phyloP scores from a whole-genome alignment of 306 rosid genomes.

The Astragalus membranaceus region DNA sequence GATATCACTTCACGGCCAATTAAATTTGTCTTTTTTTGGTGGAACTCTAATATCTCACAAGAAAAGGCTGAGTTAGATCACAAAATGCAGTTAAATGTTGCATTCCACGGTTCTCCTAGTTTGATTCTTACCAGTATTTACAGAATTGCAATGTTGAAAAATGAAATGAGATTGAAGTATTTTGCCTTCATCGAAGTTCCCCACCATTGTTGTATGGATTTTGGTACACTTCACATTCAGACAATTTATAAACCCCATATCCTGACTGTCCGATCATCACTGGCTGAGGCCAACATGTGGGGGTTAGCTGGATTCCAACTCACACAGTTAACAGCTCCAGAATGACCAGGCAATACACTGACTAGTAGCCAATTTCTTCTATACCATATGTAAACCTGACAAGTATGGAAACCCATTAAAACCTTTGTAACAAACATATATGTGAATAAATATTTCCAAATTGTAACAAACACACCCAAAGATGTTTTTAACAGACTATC shows the following conservation, averaged over 20 bases:
- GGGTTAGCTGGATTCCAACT: conserved; percentile 96
- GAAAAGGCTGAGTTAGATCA: no score
- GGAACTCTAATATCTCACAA: no score
- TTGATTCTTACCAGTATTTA: conserved; percentile 16
- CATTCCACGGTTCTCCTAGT: no score
- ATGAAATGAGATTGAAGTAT: conserved; percentile 26
- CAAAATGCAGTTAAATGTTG: no score
- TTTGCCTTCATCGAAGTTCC: conserved; percentile 36
- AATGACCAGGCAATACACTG: conserved; percentile 76
- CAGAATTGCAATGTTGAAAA: conserved; percentile 57
- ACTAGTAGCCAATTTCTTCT: conserved; percentile 64
- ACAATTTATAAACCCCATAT: conserved; percentile 79
- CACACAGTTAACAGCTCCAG: conserved; percentile 94
- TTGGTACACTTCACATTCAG: conserved; percentile 46
- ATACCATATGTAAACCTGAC: conserved; percentile 89
- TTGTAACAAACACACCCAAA: no score
- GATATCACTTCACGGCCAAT: no score
- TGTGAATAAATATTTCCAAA: no score
- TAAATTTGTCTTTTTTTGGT: no score
- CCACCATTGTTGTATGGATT: conserved; percentile 42
- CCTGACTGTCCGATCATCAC: conserved; percentile 86
- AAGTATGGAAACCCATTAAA: conserved; percentile 9
- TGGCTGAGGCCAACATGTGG: conserved; percentile 94
- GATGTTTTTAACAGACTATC: neutral
- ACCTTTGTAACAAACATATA: no score